Evolutionary conservation across 805 yeast genomes (phyloP), one percentile per base, ranked within the genome.

Genomic region (Lachancea dasiensis): DNA sequence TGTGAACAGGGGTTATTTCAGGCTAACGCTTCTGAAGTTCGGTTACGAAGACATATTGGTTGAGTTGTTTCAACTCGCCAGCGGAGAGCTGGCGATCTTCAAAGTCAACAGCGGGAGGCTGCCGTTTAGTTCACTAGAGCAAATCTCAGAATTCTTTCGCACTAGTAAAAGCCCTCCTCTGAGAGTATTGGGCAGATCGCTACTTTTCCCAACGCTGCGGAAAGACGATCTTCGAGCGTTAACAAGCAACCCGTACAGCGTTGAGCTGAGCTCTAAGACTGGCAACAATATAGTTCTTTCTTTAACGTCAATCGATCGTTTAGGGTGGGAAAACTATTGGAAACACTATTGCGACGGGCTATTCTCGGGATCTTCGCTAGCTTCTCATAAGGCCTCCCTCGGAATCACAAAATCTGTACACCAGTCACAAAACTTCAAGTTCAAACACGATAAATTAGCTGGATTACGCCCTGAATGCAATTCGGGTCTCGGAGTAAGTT

Each of bases 271-370:
- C 19, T 48, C 55, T 4, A 31, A 35, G 8, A 48, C 54, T 2
- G 60, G 56, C 1, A 57, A 54, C 35, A 41, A 44, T 13, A 39
- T 50, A 1, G 15, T 18, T 10, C 31, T 59, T 18, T 35, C 40
- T 14, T 25, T 59, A 9, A 43, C 40, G 6, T 51, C 58, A 9
- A 35, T 48, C 7, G 55, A 52, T 39, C 29, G 50, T 7, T 19
- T 51, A 3, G 47, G 47, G 29, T 59, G 63, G 63, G 46, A 52
- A 20, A 35, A 40, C 2, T 39, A 47, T 27, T 58, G 63, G 62
- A 50, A 45, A 32, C 24, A 39, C 5, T 43, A 31, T 17, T 40
- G 56, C 19, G 37, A 46, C 15, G 36, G 38, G 13, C 31, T 47
- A 13, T 54, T 48, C 17, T 50, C 36, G 11, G 22, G 14, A 10